phyloP scores from a whole-genome alignment of 257 asterid genomes.

The Cynanchum wilfordii region DNA sequence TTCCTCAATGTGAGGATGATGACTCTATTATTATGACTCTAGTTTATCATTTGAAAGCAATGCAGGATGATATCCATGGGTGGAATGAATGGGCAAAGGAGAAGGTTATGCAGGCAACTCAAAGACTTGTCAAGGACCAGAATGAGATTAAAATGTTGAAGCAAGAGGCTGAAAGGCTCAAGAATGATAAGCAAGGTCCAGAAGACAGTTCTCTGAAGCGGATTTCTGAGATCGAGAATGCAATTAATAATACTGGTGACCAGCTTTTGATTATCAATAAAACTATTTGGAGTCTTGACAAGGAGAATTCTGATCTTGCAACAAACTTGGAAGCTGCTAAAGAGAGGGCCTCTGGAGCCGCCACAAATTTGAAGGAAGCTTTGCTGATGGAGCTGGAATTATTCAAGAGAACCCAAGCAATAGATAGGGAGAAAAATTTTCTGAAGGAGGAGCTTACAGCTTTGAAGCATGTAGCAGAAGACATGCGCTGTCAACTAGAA shows the following conservation, averaged over 20 bases:
- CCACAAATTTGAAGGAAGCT: conserved; percentile 37
- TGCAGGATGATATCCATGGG: conserved; percentile 44
- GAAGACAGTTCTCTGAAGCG: conserved; percentile 57
- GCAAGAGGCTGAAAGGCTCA: conserved; percentile 48
- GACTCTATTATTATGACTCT: conserved; percentile 38
- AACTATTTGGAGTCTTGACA: conserved; percentile 36
- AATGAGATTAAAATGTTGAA: conserved; percentile 61
- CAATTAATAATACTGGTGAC: conserved; percentile 40
- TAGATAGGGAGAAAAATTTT: conserved; percentile 37
- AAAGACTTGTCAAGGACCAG: conserved; percentile 54
- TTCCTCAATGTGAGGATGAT: conserved; percentile 51
- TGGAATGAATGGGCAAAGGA: conserved; percentile 72
- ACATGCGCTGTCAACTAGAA: conserved; percentile 27
- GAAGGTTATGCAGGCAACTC: conserved; percentile 72
- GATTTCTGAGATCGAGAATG: conserved; percentile 60
- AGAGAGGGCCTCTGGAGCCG: conserved; percentile 23
- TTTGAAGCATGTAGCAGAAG: conserved; percentile 26
- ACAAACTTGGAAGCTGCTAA: conserved; percentile 41
- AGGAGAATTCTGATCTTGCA: conserved; percentile 41
- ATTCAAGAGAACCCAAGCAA: conserved; percentile 39
- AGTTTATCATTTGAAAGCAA: conserved; percentile 32
- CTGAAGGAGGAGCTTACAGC: conserved; percentile 35
- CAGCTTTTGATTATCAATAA: conserved; percentile 42
- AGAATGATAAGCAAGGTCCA: conserved; percentile 49
- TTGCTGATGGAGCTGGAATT: conserved; percentile 45